Conservation (phyloP, 2,329 filamentous ascomycete genomes). For the Epichloe sp. region DNA sequence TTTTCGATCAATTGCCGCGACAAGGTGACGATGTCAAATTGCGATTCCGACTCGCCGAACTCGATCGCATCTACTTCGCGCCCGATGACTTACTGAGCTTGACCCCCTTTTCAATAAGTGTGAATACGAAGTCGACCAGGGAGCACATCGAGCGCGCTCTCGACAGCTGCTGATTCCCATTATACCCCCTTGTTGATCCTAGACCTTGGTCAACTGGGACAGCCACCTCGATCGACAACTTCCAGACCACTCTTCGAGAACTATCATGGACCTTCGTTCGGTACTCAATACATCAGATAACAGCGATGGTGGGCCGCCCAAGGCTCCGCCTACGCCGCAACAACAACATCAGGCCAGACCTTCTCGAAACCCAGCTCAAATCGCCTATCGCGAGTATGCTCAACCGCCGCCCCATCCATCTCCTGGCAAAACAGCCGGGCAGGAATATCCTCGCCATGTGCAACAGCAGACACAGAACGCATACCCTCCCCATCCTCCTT, state of each 20-base stretch:
- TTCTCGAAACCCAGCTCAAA: slow-evolving; percentile 28
- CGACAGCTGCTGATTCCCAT: neutral
- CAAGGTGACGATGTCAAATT: slow-evolving; percentile 14
- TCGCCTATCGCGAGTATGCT: slow-evolving; percentile 38
- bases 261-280: slow-evolving; percentile 37
- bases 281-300: slow-evolving; percentile 42
- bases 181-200: neutral
- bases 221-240: neutral
- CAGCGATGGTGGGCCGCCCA: slow-evolving; percentile 24
- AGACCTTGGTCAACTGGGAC: neutral
- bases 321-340: slow-evolving; percentile 18
- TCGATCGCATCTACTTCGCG: slow-evolving; percentile 8
- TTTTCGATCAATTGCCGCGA: neutral
- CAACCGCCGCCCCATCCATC: slow-evolving; percentile 30
- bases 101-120: neutral
- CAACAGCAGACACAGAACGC: slow-evolving; percentile 19
- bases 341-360: slow-evolving; percentile 19
- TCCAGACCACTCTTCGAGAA: neutral
- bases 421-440: slow-evolving; percentile 30
- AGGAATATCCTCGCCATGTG: slow-evolving; percentile 28
- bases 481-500: slow-evolving; percentile 27
- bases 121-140: neutral
- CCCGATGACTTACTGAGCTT: slow-evolving; percentile 5
- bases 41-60: slow-evolving; percentile 10
- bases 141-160: neutral